Evolutionary conservation across 371 early-diverging fungal genomes (phyloP).

Genomic region (Mortierella sp.): DNA sequence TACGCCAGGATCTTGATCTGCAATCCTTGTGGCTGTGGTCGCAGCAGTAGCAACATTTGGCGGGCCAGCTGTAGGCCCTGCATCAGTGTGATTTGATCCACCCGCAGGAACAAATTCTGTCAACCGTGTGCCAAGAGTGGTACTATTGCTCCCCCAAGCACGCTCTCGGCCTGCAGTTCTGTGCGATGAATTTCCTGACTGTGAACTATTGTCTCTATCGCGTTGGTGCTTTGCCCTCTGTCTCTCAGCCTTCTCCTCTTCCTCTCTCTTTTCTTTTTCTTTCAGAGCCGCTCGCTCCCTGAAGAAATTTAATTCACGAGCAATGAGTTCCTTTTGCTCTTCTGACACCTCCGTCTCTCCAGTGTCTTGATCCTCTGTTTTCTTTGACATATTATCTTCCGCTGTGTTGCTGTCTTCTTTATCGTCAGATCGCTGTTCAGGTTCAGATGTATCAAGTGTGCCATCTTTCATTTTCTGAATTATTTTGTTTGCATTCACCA

Average conservation of each 20-base stretch:
- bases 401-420: conserved; percentile 45
- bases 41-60: background rate
- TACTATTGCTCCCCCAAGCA: conserved; percentile 45
- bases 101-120: conserved; percentile 56
- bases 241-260: conserved; percentile 56
- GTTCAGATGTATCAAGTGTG: conserved; percentile 41
- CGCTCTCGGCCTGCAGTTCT: conserved; percentile 50
- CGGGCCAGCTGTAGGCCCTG: conserved; percentile 20
- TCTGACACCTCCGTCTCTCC: conserved; percentile 58
- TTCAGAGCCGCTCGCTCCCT: conserved; percentile 73
- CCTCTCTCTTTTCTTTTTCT: conserved; percentile 64
- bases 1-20: conserved; percentile 47
- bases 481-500: conserved; percentile 53
- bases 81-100: conserved; percentile 56
- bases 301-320: conserved; percentile 74
- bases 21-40: conserved; percentile 13
- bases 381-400: conserved; percentile 9
- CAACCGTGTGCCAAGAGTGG: conserved; percentile 27
- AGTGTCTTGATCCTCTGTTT: conserved; percentile 33
- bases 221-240: conserved; percentile 24
- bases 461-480: conserved; percentile 63
- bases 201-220: conserved; percentile 42
- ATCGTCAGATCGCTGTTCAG: conserved; percentile 22
- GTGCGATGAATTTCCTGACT: conserved; percentile 23
- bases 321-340: conserved; percentile 66